Conservation (phyloP, 257 asterid species). For the Lithospermum erythrorhizon region DNA sequence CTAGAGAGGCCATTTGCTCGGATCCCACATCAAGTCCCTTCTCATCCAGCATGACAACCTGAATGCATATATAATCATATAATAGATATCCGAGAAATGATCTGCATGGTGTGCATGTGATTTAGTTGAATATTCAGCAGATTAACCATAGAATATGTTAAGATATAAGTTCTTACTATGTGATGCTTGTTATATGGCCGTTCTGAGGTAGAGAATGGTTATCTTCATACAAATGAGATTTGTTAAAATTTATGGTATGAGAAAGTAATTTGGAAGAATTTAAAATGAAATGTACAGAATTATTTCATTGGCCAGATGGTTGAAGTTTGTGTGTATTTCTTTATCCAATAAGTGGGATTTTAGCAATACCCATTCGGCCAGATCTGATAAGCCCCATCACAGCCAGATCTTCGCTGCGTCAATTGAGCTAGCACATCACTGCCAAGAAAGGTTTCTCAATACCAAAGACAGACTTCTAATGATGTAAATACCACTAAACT, state of each 20-base stretch:
- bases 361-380: conserved; percentile 60
- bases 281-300: no score
- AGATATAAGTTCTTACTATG: no score
- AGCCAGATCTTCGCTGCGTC: conserved; percentile 72
- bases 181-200: no score
- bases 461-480: not conserved
- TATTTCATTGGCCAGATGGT: no score
- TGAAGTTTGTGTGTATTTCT: no score
- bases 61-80: conserved; percentile 10
- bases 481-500: not conserved
- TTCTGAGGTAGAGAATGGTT: no score
- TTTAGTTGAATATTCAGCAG: not conserved
- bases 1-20: conserved; percentile 61
- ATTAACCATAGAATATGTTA: not conserved
- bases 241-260: no score
- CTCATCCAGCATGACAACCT: conserved; percentile 84
- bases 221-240: no score
- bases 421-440: conserved; percentile 62
- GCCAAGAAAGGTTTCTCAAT: conserved; percentile 1
- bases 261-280: no score
- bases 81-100: conserved; percentile 1
- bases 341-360: not conserved
- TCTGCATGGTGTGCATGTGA: not conserved
- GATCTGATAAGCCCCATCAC: conserved; percentile 46
- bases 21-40: conserved; percentile 50